These are phyloP conservation scores for Eucalyptus sideroxylon DNA, from an alignment of 345 rosid species.

Conservation along the genomic window DNA sequence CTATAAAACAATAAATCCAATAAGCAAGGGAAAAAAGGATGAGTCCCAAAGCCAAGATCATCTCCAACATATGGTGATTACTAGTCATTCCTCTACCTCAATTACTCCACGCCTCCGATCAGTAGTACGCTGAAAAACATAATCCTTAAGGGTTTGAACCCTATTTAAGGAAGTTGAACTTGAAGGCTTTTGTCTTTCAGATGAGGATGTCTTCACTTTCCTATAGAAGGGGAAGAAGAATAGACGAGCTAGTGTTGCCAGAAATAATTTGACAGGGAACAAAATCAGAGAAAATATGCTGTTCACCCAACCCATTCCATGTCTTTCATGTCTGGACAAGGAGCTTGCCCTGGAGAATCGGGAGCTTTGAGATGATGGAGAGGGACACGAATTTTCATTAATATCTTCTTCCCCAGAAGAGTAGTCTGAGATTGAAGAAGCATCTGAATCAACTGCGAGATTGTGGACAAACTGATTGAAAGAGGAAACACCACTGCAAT, in stretches of 20 bases:
- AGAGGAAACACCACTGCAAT: constrained; percentile 80
- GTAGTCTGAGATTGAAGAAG: constrained; percentile 56
- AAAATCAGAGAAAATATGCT: constrained; percentile 50
- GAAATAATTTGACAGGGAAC: constrained; percentile 44
- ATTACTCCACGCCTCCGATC: constrained; percentile 94
- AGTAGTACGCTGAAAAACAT: constrained; percentile 60
- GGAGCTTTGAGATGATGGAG: constrained; percentile 72
- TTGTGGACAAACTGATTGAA: constrained; percentile 89
- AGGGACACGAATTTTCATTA: constrained; percentile 35
- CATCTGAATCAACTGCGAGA: constrained; percentile 69
- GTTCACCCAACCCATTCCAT: constrained; percentile 35
- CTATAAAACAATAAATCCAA: constrained; percentile 16
- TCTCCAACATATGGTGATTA: not conserved
- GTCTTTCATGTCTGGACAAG: constrained; percentile 20
- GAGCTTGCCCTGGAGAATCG: constrained; percentile 43
- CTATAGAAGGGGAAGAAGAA: constrained; percentile 18
- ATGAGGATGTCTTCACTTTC: constrained; percentile 13
- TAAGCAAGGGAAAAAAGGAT: not conserved
- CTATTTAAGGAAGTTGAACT: constrained; percentile 22
- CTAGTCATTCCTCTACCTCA: constrained; percentile 30
- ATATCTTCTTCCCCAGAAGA: constrained; percentile 73
- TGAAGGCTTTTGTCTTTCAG: constrained; percentile 22
- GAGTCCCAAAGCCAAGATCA: not conserved
- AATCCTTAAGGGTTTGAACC: constrained; percentile 35
- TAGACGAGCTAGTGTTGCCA: constrained; percentile 35